Percentiles rank a stretch among this genome's conserved stretches.
Conservation (phyloP, 768 basidiomycete species). For the Suillus bovinus region DNA sequence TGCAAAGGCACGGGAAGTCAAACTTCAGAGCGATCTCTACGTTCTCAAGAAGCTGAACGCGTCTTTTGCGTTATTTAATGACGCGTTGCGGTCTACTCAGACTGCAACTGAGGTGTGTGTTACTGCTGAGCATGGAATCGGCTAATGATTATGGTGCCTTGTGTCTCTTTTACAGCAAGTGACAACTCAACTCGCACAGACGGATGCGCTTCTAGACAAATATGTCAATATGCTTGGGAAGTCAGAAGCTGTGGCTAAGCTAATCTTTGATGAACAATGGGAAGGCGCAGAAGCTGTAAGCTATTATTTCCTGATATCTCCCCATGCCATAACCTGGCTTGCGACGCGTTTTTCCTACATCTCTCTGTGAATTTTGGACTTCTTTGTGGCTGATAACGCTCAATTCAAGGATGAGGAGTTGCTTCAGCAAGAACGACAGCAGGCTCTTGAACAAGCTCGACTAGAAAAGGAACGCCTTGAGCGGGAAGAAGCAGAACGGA, state of each 20-base stretch:
- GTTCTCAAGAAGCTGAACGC: slow-evolving; percentile 72
- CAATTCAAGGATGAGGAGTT: slow-evolving; percentile 56
- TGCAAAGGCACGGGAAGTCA: slow-evolving; percentile 60
- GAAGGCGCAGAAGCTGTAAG: slow-evolving; percentile 71
- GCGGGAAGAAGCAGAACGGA: slow-evolving; percentile 34
- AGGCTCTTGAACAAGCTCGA: slow-evolving; percentile 27
- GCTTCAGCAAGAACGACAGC: slow-evolving; percentile 45
- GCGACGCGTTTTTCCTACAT: neutral
- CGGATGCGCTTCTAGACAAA: slow-evolving; percentile 72
- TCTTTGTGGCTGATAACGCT: neutral
- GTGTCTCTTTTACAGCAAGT: slow-evolving; percentile 47
- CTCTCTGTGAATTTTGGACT: neutral
- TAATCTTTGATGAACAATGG: slow-evolving; percentile 80
- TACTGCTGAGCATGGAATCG: neutral
- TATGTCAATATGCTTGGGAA: slow-evolving; percentile 69
- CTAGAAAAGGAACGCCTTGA: slow-evolving; percentile 34
- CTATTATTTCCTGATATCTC: slow-evolving; percentile 10
- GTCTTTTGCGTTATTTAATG: slow-evolving; percentile 66
- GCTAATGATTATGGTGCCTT: neutral
- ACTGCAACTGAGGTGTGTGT: slow-evolving; percentile 68
- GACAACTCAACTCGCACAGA: slow-evolving; percentile 65
- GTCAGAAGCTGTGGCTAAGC: slow-evolving; percentile 64
- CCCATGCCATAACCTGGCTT: neutral
- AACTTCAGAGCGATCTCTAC: slow-evolving; percentile 71
- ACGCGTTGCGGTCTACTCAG: slow-evolving; percentile 62